A percentile compares a stretch with the other conserved stretches of the same genome.
Conservation (phyloP, 306 rosid species). For the Vigna unguiculata region DNA sequence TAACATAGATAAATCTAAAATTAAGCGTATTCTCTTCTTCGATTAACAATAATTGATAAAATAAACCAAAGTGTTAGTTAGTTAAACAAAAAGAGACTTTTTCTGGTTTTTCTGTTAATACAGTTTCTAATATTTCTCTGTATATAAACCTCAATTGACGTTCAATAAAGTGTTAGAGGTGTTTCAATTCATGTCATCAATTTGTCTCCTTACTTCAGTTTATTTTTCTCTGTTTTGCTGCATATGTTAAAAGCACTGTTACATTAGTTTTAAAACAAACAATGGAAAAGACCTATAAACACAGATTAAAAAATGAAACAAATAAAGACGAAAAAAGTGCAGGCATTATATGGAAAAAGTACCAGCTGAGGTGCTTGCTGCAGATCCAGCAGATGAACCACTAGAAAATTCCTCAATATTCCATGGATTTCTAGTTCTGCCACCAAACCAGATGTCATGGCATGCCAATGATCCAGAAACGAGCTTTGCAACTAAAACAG, state of each 20-base stretch:
- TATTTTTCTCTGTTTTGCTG: too few relatives aligned
- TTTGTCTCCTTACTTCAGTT: too few relatives aligned
- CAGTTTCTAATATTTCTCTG: too few relatives aligned
- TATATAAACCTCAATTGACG: too few relatives aligned
- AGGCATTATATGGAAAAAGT: constrained; percentile 5
- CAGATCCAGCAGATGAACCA: constrained; percentile 87
- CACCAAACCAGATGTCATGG: constrained; percentile 89
- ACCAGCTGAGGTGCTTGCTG: constrained; percentile 83
- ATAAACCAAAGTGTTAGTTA: too few relatives aligned
- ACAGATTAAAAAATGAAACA: background rate
- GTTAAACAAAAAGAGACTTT: too few relatives aligned
- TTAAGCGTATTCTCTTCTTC: background rate
- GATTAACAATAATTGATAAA: background rate
- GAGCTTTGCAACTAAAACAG: constrained; percentile 85
- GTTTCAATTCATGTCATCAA: too few relatives aligned
- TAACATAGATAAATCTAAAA: background rate
- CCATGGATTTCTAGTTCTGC: constrained; percentile 86
- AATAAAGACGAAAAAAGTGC: background rate
- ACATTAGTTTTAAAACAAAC: too few relatives aligned
- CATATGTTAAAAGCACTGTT: too few relatives aligned
- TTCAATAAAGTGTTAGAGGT: too few relatives aligned
- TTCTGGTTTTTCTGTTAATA: too few relatives aligned
- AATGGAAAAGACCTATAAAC: constrained; percentile 2
- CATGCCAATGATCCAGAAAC: constrained; percentile 82
- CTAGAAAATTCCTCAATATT: constrained; percentile 78